A percentile compares a stretch with the other conserved stretches of the same genome.
Evolutionary conservation across 2,329 filamentous ascomycete genomes (phyloP).

Genomic region (Phialophora expanda): DNA sequence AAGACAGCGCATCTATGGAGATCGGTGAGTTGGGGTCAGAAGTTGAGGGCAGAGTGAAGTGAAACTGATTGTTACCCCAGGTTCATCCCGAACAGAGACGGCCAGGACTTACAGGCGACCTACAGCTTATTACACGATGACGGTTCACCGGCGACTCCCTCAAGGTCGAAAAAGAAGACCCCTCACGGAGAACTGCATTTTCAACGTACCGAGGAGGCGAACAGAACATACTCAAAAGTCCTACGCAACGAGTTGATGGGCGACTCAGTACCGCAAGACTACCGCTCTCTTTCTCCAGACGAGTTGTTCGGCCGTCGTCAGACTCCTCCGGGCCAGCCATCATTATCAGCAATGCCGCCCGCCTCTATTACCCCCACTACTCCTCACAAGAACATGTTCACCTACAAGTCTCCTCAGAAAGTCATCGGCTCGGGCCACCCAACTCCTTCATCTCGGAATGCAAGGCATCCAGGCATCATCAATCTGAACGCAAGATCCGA

Average conservation of each 20-base stretch:
- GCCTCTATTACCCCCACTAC: constrained; percentile 85
- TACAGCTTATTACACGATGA: constrained; percentile 92
- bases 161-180: constrained; percentile 79
- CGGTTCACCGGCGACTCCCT: constrained; percentile 88
- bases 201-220: constrained; percentile 89
- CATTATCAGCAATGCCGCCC: constrained; percentile 68
- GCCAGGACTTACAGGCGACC: constrained; percentile 90
- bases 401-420: constrained; percentile 77
- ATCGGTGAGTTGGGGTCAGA: constrained; percentile 56
- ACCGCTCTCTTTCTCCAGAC: constrained; percentile 43
- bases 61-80: constrained; percentile 53
- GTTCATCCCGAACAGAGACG: constrained; percentile 93
- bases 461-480: constrained; percentile 70
- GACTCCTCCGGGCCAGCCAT: constrained; percentile 74
- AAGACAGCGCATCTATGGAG: constrained; percentile 69
- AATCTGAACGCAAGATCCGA: constrained; percentile 90
- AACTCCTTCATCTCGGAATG: constrained; percentile 86
- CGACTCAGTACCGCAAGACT: constrained; percentile 81
- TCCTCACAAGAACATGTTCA: constrained; percentile 96
- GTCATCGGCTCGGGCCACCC: constrained; percentile 76
- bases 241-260: constrained; percentile 93
- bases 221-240: constrained; percentile 86
- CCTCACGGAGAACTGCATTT: constrained; percentile 92
- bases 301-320: constrained; percentile 65
- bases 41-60: background rate